Evolutionary conservation across 2,329 filamentous ascomycete genomes (phyloP).

Genomic region (Pseudocercospora eumusae): DNA sequence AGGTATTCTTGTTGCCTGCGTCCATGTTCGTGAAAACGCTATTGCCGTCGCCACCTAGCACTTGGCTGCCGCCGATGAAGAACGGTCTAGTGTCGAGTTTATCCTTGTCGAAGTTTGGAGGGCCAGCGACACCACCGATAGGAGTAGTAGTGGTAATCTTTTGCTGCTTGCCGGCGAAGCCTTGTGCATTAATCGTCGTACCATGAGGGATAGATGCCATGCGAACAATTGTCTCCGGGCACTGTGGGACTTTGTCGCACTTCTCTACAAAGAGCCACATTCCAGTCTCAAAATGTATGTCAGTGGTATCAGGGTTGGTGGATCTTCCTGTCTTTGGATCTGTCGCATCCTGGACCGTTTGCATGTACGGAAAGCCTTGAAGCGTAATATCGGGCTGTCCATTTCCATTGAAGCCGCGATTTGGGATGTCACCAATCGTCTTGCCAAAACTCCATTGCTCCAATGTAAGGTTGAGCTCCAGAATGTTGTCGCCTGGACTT

Average conservation of each 20-base stretch:
- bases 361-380: constrained; percentile 43
- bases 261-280: constrained; percentile 43
- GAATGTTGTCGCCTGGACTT: constrained; percentile 34
- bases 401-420: constrained; percentile 44
- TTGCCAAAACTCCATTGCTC: constrained; percentile 41
- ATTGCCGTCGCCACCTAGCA: constrained; percentile 1
- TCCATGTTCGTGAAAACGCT: constrained; percentile 14
- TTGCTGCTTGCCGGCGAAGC: constrained; percentile 24
- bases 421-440: constrained; percentile 42
- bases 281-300: constrained; percentile 48
- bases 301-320: constrained; percentile 28
- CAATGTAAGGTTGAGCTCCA: constrained; percentile 45
- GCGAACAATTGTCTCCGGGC: constrained; percentile 37
- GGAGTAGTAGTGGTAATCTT: constrained; percentile 15
- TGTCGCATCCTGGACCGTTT: constrained; percentile 42
- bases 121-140: constrained; percentile 26
- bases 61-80: constrained; percentile 5
- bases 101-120: constrained; percentile 9
- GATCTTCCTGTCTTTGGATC: constrained; percentile 32
- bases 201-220: constrained; percentile 51
- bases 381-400: constrained; percentile 35
- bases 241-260: neutral
- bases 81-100: constrained; percentile 38
- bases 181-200: constrained; percentile 48
- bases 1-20: constrained; percentile 22